Evolutionary conservation across 2,329 filamentous ascomycete genomes (phyloP).

Genomic region (Venturia effusa): DNA sequence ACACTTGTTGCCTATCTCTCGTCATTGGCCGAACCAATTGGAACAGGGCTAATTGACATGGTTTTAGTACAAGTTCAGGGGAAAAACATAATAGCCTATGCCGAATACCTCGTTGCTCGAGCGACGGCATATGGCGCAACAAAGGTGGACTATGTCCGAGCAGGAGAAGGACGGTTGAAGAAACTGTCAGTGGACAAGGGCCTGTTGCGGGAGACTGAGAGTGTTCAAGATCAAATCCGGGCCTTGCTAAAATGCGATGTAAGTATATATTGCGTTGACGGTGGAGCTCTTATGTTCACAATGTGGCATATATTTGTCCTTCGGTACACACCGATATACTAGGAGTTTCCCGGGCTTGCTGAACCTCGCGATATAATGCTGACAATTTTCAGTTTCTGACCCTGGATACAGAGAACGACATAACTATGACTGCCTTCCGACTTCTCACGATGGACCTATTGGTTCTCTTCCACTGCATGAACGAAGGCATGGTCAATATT

Average conservation of each 20-base stretch:
- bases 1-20: not conserved
- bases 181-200: slow-evolving; percentile 84
- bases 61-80: slow-evolving; percentile 82
- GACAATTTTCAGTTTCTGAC: slow-evolving; percentile 56
- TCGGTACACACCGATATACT: not conserved
- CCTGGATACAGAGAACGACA: slow-evolving; percentile 88
- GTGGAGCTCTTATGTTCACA: not conserved
- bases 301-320: not conserved
- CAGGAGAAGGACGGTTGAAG: slow-evolving; percentile 73
- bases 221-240: slow-evolving; percentile 76
- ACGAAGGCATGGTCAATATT: slow-evolving; percentile 95
- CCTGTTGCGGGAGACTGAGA: slow-evolving; percentile 79
- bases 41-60: not conserved
- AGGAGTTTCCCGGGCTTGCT: not conserved
- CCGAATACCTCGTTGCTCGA: slow-evolving; percentile 74
- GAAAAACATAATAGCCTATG: slow-evolving; percentile 85
- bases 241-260: slow-evolving; percentile 85
- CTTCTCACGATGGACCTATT: slow-evolving; percentile 83
- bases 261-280: slow-evolving; percentile 26
- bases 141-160: slow-evolving; percentile 80
- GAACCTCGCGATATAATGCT: not conserved
- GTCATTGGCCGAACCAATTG: not conserved
- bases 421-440: slow-evolving; percentile 86
- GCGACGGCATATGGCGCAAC: slow-evolving; percentile 74
- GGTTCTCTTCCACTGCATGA: slow-evolving; percentile 85